Base-by-base conservation (phyloP, 441 rosid genomes). In the Gossypium davidsonii region DNA sequence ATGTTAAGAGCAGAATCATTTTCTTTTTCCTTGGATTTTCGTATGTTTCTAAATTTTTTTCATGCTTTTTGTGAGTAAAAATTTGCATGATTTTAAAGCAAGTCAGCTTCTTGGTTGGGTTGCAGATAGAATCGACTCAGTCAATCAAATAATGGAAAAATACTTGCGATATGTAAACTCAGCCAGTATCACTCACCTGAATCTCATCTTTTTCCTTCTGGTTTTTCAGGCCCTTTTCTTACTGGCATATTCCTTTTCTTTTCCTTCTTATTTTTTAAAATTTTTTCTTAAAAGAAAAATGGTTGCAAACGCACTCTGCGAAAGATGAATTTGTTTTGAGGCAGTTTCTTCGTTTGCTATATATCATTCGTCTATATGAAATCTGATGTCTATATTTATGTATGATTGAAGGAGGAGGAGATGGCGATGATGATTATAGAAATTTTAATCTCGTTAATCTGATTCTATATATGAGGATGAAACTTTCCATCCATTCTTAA, bases 51-150 rank as follows among this genome's bases (percentile, higher is more conserved):
- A 6, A 0, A 0, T 21, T 31, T 17, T 34, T 6, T 18, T 20
- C 31, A 3, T 28, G 11, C 21, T 1, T 21, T 60, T 15, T 71
- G 23, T 10, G 11, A 17, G 4, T 1, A 15, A 1, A 0, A 18
- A 9, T 1, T 60, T 26, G 4, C 1, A 11, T 28, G 18, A 9
- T 31, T 18, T 11, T 28, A 67, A 80, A 80, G 87, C 89, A 85
- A 85, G 87, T 80, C 88, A 87, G 89, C 89, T 88, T 88, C 86
- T 88, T 88, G 90, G 62, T 67, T 82, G 89, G 83, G 57, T 84
- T 31, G 72, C 48, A 11, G 83, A 74, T 12, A 0, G 2, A 14
- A 55, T 28, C 76, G 81, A 70, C 77, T 77, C 82, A 74, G 72
- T n/a, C 87, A 86, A 78, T 80, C 51, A 3, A 64, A 42, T 14